Evolutionary conservation across 2,329 filamentous ascomycete genomes (phyloP).

Genomic region (Fusarium buharicum): DNA sequence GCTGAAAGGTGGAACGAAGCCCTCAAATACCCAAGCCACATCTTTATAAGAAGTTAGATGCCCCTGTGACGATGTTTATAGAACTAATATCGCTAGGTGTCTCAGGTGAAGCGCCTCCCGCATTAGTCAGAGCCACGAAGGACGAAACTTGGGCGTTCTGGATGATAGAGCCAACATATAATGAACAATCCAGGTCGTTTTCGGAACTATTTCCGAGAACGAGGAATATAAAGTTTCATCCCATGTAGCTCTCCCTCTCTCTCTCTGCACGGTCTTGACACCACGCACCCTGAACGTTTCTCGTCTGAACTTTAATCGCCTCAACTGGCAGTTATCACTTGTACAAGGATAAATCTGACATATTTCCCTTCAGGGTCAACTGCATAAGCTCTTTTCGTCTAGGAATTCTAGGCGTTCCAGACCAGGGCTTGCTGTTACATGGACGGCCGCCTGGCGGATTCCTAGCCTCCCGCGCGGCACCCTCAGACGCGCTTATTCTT

Average conservation of each 20-base stretch:
- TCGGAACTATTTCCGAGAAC: no score
- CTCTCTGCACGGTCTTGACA: slow-evolving; percentile 2
- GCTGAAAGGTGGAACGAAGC: no score
- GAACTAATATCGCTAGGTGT: background rate
- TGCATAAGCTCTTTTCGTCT: background rate
- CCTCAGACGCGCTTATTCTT: slow-evolving; percentile 27
- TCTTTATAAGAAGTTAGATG: background rate
- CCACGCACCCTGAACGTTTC: background rate
- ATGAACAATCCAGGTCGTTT: no score
- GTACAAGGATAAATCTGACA: slow-evolving; percentile 15
- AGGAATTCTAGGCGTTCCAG: background rate
- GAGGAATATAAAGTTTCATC: background rate
- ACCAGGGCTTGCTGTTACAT: background rate
- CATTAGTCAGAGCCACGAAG: background rate
- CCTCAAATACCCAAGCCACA: background rate
- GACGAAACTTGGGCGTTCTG: background rate
- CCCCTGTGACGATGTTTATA: background rate
- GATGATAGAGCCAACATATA: no score
- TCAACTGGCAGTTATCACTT: slow-evolving; percentile 2
- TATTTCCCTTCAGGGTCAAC: slow-evolving; percentile 10
- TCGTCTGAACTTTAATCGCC: slow-evolving; percentile 25
- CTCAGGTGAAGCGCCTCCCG: background rate
- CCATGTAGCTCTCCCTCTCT: no score
- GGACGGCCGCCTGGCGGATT: background rate
- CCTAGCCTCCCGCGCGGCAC: slow-evolving; percentile 20